Conservation (phyloP, 345 rosid genomes). For the Cardamine occulta region DNA sequence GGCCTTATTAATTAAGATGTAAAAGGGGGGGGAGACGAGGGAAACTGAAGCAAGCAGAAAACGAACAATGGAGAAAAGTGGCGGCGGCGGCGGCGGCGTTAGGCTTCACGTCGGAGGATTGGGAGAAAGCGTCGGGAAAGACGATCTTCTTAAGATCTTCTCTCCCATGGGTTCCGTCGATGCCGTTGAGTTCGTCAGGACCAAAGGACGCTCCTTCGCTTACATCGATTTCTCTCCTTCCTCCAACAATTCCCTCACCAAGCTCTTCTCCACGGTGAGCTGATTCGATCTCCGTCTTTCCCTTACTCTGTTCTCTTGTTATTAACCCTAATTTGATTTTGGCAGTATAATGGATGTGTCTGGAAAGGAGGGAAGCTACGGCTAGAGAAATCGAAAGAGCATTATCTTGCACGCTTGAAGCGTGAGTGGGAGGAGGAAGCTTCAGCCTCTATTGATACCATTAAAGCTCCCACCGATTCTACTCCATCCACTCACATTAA, state of each 20-base stretch:
- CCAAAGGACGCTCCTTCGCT: constrained; percentile 94
- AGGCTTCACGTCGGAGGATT: constrained; percentile 82
- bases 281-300: not conserved
- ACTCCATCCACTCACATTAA: constrained; percentile 51
- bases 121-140: constrained; percentile 67
- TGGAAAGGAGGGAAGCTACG: constrained; percentile 92
- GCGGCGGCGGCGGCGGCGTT: constrained; percentile 31
- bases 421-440: constrained; percentile 66
- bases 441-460: constrained; percentile 23
- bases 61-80: constrained; percentile 26
- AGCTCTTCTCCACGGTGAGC: constrained; percentile 76
- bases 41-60: constrained; percentile 11
- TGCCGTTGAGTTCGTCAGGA: constrained; percentile 63
- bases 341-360: constrained; percentile 84
- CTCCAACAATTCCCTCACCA: constrained; percentile 62
- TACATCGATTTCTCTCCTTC: constrained; percentile 73
- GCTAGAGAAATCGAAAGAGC: constrained; percentile 89
- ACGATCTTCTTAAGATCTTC: constrained; percentile 65
- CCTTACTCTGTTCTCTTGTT: not conserved
- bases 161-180: constrained; percentile 57
- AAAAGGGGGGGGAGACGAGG: not conserved
- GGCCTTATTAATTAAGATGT: constrained; percentile 11
- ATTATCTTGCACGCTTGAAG: constrained; percentile 66
- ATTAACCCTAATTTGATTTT: not conserved
- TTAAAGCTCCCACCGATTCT: constrained; percentile 28